Evolutionary conservation across 192 early-diverging fungal species (phyloP).

Genomic region (Gaertneriomyces sp.): DNA sequence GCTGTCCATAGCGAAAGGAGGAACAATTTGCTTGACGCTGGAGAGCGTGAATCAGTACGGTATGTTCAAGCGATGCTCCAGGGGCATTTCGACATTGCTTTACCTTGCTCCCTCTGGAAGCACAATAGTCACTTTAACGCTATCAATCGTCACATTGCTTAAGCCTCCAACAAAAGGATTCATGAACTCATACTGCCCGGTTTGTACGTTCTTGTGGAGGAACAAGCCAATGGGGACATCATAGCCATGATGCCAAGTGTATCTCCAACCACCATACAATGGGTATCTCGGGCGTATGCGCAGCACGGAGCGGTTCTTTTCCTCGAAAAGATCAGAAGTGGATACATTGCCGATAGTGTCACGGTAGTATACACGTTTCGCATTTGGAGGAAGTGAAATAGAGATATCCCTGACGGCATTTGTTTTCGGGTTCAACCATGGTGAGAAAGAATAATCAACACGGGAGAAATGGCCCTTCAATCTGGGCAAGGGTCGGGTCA

Average conservation of each 20-base stretch:
- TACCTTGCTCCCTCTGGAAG: slow-evolving; percentile 90
- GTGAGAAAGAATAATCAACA: slow-evolving; percentile 56
- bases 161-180: slow-evolving; percentile 69
- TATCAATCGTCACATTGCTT: slow-evolving; percentile 58
- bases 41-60: not conserved
- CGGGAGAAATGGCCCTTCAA: slow-evolving; percentile 67
- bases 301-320: slow-evolving; percentile 52
- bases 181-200: slow-evolving; percentile 57
- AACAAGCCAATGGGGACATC: slow-evolving; percentile 66
- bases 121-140: slow-evolving; percentile 67
- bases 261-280: slow-evolving; percentile 95
- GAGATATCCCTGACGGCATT: slow-evolving; percentile 52
- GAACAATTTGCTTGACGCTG: slow-evolving; percentile 6
- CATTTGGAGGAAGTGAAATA: slow-evolving; percentile 65
- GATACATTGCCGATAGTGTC: slow-evolving; percentile 97
- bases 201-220: slow-evolving; percentile 50
- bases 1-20: slow-evolving; percentile 61
- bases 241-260: slow-evolving; percentile 93
- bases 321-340: slow-evolving; percentile 67
- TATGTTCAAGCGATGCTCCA: not conserved
- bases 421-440: slow-evolving; percentile 39
- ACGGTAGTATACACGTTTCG: slow-evolving; percentile 73
- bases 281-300: slow-evolving; percentile 89
- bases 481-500: slow-evolving; percentile 7
- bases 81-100: slow-evolving; percentile 14